Evolutionary conservation across 2,329 filamentous ascomycete species (phyloP).

Genomic region (Hyphodiscus sp.): DNA sequence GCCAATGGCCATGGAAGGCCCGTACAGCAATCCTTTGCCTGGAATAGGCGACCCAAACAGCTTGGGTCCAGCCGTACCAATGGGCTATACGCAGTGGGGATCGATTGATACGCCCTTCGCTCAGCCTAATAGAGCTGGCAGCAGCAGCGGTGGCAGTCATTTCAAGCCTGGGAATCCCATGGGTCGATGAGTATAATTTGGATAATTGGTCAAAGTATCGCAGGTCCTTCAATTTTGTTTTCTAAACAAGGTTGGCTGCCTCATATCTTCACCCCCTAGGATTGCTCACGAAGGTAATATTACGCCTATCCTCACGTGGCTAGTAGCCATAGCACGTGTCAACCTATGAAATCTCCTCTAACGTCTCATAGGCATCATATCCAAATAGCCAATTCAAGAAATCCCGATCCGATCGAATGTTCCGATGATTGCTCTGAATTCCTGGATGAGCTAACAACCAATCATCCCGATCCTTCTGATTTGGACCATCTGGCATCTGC

Average conservation of each 20-base stretch:
- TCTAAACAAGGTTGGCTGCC: too few relatives aligned
- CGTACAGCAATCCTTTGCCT: conserved; percentile 7
- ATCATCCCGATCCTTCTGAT: conserved; percentile 10
- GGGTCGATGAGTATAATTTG: not conserved
- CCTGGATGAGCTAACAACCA: conserved; percentile 15
- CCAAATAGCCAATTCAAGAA: not conserved
- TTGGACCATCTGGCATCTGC: conserved; percentile 14
- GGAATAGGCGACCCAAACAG: conserved; percentile 9
- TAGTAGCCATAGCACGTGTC: not conserved
- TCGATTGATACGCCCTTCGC: conserved; percentile 19
- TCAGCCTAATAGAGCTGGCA: conserved; percentile 1
- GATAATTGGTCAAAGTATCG: not conserved
- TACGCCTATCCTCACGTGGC: too few relatives aligned
- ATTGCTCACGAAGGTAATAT: not conserved
- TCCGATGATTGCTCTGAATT: conserved; percentile 12
- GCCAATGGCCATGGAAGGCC: conserved; percentile 9
- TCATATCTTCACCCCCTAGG: not conserved
- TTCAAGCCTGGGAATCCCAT: not conserved
- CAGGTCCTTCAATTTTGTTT: too few relatives aligned
- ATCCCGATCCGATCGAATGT: conserved; percentile 13
- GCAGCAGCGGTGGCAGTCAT: not conserved
- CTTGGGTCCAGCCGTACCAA: conserved; percentile 12
- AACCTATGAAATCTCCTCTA: not conserved
- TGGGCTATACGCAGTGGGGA: conserved; percentile 21
- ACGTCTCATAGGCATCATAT: not conserved